These are phyloP conservation scores for Pilobolus umbonatus DNA, from an alignment of 192 early-diverging fungal species.

Conservation along the genomic window DNA sequence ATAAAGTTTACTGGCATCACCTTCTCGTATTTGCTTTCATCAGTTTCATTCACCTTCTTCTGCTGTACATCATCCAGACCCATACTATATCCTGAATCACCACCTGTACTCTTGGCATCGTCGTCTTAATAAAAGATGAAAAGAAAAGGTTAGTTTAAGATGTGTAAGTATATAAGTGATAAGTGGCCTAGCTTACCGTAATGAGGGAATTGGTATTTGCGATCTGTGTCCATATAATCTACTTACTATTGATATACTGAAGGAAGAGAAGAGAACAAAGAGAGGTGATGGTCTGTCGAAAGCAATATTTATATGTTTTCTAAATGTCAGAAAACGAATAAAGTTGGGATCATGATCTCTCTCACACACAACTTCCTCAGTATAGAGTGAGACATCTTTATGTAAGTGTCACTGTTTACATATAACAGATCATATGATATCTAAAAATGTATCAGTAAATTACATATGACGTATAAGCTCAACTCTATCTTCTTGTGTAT, in stretches of 20 bases:
- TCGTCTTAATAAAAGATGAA: background rate
- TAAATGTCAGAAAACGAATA: too few species aligned
- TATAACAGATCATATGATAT: too few species aligned
- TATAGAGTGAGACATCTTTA: too few species aligned
- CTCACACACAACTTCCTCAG: too few species aligned
- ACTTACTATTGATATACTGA: background rate
- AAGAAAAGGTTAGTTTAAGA: background rate
- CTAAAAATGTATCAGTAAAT: too few species aligned
- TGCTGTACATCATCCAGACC: conserved; percentile 3
- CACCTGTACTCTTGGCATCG: conserved; percentile 7
- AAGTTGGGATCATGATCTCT: too few species aligned
- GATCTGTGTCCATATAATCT: background rate
- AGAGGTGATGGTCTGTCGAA: too few species aligned
- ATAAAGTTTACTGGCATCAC: conserved; percentile 4
- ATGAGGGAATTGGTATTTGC: background rate
- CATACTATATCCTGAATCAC: conserved; percentile 8
- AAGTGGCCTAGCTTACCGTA: background rate
- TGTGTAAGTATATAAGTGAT: background rate
- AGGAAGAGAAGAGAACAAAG: background rate
- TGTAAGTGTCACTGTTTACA: too few species aligned
- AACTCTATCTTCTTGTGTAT: too few species aligned
- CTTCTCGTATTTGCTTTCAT: background rate
- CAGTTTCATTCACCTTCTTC: background rate
- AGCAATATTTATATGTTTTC: too few species aligned
- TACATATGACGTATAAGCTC: too few species aligned